Base-by-base conservation (phyloP, 352 stramenopile species). In the Globisporangium nunn region DNA sequence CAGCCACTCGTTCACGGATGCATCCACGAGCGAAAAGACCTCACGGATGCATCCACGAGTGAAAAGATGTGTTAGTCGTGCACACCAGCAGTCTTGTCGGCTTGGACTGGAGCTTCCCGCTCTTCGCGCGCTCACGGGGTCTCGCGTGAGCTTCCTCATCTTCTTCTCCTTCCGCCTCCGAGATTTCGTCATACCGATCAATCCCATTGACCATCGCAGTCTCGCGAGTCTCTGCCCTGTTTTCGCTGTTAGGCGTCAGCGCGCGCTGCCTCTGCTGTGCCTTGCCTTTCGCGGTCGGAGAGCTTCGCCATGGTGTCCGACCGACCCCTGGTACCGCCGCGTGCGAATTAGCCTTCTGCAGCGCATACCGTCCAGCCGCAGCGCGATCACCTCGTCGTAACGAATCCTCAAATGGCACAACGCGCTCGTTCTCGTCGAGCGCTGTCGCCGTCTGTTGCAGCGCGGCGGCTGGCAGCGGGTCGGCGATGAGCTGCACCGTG, bases 401-500 rank as follows among this genome's bases (percentile, higher is more conserved):
- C 10, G 50, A 44, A 7, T 45, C 23, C 47, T 63, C 47, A 29
- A 64, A 64, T 2, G 52, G 30, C 18, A 64, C 39, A 4, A n/a
- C 31, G 29, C 43, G 33, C 2, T 54, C 23, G 18, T n/a, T 48
- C 2, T 2, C 30, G 18, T 23, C 40, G 28, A 44, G 7, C 3
- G 41, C 11, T 44, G 18, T 31, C n/a, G 14, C 6, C 2, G 18
- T 5, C 18, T 28, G 37, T 6, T 40, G 2, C 8, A 23, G 28
- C 15, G 41, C 29, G 37, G 56, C 14, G 44, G 33, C 45, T 11
- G 49, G 49, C 29, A 50, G 54, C n/a, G 49, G 58, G 15, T 73
- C 67, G 14, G 54, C 50, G n/a, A 81, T 67, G 43, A 90, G 67
- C 57, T 88, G 79, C 58, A 90, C 71, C 0, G 79, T 85, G 43